Evolutionary conservation across 2,329 filamentous ascomycete species (phyloP).

Genomic region (Pseudomassariella vexata): DNA sequence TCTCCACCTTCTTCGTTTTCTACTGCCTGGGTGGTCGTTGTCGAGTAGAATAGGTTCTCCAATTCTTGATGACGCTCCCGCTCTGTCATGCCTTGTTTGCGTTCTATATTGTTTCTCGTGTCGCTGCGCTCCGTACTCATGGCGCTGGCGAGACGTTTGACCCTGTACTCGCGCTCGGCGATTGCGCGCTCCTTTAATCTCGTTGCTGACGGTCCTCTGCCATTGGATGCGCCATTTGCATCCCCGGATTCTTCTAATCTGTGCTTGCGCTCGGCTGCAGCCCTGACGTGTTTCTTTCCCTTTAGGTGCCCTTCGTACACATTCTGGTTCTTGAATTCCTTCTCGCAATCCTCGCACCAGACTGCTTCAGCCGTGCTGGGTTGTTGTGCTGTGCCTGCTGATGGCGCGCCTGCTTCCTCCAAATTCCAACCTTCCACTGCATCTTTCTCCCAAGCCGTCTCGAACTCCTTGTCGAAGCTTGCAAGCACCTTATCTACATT

Average conservation of each 20-base stretch:
- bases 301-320: conserved; percentile 85
- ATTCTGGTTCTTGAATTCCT: conserved; percentile 92
- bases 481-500: conserved; percentile 73
- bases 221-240: conserved; percentile 20
- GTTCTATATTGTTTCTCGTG: conserved; percentile 90
- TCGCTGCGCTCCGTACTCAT: conserved; percentile 87
- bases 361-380: conserved; percentile 54
- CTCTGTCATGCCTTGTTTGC: conserved; percentile 96
- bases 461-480: conserved; percentile 78
- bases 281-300: conserved; percentile 89
- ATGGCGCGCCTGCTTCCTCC: conserved; percentile 37
- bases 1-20: conserved; percentile 59
- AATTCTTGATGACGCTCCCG: conserved; percentile 91
- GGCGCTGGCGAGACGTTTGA: conserved; percentile 71
- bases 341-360: conserved; percentile 90
- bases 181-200: conserved; percentile 83
- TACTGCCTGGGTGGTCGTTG: conserved; percentile 37
- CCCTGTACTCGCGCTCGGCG: conserved; percentile 79
- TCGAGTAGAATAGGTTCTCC: conserved; percentile 66
- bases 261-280: conserved; percentile 60
- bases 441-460: conserved; percentile 73
- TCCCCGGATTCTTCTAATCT: conserved; percentile 32
- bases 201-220: conserved; percentile 30
- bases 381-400: conserved; percentile 29
- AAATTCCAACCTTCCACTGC: conserved; percentile 73